Evolutionary conservation across 2,329 filamentous ascomycete species (phyloP).

Genomic region (Alternaria triticina): DNA sequence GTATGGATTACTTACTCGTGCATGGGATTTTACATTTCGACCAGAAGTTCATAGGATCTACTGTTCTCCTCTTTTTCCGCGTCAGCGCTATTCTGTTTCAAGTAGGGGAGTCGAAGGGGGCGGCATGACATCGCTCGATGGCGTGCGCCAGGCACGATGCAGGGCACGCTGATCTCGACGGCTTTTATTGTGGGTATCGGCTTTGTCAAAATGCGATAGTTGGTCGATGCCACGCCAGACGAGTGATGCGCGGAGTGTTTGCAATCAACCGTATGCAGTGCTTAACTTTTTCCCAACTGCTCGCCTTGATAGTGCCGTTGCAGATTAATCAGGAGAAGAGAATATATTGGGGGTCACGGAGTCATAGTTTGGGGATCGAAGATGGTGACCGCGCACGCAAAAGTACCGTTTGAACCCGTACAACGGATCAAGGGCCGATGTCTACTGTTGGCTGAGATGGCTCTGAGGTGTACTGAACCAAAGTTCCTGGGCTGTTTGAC

Average conservation of each 20-base stretch:
- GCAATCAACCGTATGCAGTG: background rate
- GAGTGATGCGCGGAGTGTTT: background rate
- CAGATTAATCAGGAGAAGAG: background rate
- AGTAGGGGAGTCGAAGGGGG: background rate
- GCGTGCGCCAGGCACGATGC: conserved; percentile 5
- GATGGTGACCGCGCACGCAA: background rate
- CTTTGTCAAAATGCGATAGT: conserved; percentile 1
- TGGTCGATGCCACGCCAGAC: background rate
- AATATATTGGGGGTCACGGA: background rate
- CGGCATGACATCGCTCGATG: conserved; percentile 8
- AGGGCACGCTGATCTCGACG: background rate
- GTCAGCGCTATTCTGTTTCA: background rate
- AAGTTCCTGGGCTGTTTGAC: conserved; percentile 2
- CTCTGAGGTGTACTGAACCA: background rate
- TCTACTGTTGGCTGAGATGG: background rate
- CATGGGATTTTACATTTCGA: background rate
- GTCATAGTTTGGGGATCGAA: background rate
- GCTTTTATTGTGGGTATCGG: conserved; percentile 9
- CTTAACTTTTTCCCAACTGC: background rate
- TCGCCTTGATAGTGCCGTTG: background rate
- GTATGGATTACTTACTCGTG: background rate
- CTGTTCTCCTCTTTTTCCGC: background rate
- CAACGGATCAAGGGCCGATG: background rate
- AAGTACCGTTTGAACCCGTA: background rate
- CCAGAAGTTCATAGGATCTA: background rate